phyloP scores from a whole-genome alignment of 2,329 filamentous ascomycete genomes.

The Aspergillus ochraceoroseus region DNA sequence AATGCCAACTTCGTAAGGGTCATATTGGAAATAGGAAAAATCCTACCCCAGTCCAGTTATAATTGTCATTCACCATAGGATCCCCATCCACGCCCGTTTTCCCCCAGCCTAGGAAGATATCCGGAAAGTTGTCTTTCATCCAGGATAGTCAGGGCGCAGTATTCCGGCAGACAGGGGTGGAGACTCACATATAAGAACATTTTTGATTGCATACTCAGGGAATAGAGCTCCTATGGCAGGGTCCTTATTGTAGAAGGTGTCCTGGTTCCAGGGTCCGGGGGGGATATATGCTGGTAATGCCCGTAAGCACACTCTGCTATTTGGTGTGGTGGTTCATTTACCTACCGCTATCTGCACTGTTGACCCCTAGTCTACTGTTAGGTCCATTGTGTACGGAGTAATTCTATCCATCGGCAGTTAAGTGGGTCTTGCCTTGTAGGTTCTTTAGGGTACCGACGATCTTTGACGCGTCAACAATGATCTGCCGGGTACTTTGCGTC shows the following conservation, averaged over 20 bases:
- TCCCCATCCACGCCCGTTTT: not conserved
- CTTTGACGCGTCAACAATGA: too few relatives aligned
- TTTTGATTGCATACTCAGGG: not conserved
- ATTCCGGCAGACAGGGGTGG: not conserved
- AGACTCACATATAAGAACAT: not conserved
- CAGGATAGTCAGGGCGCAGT: not conserved
- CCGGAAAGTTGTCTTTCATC: not conserved
- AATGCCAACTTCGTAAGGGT: not conserved
- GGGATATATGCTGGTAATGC: too few relatives aligned
- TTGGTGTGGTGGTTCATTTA: too few relatives aligned
- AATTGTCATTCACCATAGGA: not conserved
- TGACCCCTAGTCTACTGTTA: too few relatives aligned
- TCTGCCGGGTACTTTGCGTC: too few relatives aligned
- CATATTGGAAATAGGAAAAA: not conserved
- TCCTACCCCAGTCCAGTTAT: not conserved
- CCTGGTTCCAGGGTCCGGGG: too few relatives aligned
- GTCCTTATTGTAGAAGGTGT: constrained; percentile 2
- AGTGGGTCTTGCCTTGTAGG: too few relatives aligned
- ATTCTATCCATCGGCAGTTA: too few relatives aligned
- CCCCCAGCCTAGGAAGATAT: not conserved
- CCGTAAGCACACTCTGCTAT: too few relatives aligned
- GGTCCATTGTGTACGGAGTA: too few relatives aligned
- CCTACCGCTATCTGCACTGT: too few relatives aligned
- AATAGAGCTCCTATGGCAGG: not conserved
- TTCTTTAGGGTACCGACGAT: too few relatives aligned